phyloP scores from a whole-genome alignment of 2,329 filamentous ascomycete species.

The Phoma sp. region DNA sequence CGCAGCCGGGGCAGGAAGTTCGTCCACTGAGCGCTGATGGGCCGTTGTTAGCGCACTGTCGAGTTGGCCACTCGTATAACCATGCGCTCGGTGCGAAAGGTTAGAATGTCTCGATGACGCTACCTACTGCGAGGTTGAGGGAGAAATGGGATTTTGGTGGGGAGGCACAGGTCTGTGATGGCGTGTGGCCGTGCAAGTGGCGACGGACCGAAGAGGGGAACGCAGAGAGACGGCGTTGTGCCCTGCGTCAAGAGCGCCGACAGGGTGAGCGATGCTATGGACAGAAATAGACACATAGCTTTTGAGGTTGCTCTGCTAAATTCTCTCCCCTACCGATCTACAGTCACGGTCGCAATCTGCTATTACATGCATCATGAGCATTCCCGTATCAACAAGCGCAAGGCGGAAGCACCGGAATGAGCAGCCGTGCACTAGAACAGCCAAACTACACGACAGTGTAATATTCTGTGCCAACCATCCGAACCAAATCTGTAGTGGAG shows the following conservation, averaged over 20 bases:
- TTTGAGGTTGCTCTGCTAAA: neutral
- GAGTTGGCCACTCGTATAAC: constrained; percentile 10
- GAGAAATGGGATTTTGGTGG: constrained; percentile 2
- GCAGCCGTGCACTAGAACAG: neutral
- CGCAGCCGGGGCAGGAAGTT: constrained; percentile 9
- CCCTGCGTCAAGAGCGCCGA: constrained; percentile 12
- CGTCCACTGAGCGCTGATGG: constrained; percentile 1
- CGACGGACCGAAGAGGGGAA: constrained; percentile 7
- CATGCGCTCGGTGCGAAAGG: constrained; percentile 2
- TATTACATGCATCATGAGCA: neutral
- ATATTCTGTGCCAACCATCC: neutral
- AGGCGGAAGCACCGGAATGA: constrained; percentile 3
- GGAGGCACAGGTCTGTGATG: neutral
- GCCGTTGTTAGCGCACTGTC: neutral
- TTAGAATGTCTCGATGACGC: constrained; percentile 20
- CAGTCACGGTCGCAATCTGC: neutral
- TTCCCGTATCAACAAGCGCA: neutral
- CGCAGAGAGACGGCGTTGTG: constrained; percentile 10
- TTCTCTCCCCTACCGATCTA: neutral
- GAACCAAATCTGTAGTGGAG: constrained; percentile 1
- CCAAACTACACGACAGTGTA: neutral
- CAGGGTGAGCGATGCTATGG: neutral
- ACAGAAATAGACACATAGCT: constrained; percentile 7
- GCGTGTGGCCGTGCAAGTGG: constrained; percentile 14
- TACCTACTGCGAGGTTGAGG: constrained; percentile 9